A percentile compares a stretch with the other conserved stretches of the same genome.
Conservation (phyloP, 805 yeast genomes). For the Metschnikowia bowlesiae region DNA sequence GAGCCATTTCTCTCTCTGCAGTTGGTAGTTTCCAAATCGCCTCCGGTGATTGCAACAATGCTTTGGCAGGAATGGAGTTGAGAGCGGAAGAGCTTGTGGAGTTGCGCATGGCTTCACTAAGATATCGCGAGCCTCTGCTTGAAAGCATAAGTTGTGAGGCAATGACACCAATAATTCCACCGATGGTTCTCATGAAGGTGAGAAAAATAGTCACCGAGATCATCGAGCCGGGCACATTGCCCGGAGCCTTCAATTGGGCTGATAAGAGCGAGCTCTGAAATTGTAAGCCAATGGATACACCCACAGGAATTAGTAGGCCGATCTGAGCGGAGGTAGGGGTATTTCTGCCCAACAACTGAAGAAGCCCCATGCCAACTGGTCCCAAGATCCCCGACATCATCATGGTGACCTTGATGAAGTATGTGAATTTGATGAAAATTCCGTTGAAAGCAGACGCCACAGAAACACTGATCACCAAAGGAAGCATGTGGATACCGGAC, state of each 20-base stretch:
- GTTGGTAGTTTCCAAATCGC: constrained; percentile 24
- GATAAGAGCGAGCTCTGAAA: constrained; percentile 35
- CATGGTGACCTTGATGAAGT: constrained; percentile 30
- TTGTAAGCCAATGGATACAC: constrained; percentile 33
- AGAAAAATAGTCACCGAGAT: constrained; percentile 32
- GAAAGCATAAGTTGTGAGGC: constrained; percentile 29
- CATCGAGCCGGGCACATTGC: constrained; percentile 31
- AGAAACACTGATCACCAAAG: constrained; percentile 31
- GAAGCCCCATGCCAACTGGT: constrained; percentile 33
- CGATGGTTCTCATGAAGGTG: constrained; percentile 29
- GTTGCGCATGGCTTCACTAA: constrained; percentile 5
- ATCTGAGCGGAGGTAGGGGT: constrained; percentile 22
- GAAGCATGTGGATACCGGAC: constrained; percentile 36
- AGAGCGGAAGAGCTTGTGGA: constrained; percentile 5
- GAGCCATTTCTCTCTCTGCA: constrained; percentile 18
- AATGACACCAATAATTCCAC: constrained; percentile 30
- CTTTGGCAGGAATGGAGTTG: constrained; percentile 3
- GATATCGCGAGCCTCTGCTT: constrained; percentile 10
- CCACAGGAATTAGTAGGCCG: constrained; percentile 31
- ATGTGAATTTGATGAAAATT: constrained; percentile 24
- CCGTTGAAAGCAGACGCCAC: constrained; percentile 30
- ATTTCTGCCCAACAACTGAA: constrained; percentile 24
- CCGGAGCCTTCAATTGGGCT: constrained; percentile 36
- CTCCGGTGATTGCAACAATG: constrained; percentile 22
- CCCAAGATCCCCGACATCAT: constrained; percentile 27